Evolutionary conservation across 352 stramenopile species (phyloP).

Genomic region (Elongisporangium prolatum): DNA sequence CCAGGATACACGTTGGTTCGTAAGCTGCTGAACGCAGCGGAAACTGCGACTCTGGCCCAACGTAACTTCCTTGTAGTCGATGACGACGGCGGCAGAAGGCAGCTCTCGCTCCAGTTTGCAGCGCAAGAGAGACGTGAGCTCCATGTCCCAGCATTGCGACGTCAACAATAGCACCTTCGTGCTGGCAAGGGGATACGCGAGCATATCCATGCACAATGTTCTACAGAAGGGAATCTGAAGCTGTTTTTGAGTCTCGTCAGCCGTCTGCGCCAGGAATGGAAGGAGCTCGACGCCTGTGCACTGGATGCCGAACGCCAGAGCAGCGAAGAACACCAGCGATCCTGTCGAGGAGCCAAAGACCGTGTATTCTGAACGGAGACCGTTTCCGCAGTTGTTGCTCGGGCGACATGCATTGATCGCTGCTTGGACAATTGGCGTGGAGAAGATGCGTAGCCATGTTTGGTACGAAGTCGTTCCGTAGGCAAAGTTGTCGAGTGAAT

Average conservation of each 20-base stretch:
- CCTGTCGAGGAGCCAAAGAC: conserved; percentile 57
- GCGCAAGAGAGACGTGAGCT: conserved; percentile 25
- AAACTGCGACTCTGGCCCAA: conserved; percentile 24
- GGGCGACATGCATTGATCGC: conserved; percentile 1
- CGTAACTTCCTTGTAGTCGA: conserved; percentile 44
- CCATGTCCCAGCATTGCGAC: conserved; percentile 55
- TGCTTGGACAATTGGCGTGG: conserved; percentile 6
- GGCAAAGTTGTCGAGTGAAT: conserved; percentile 45
- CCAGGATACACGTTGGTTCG: conserved; percentile 35
- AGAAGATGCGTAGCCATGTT: conserved; percentile 37
- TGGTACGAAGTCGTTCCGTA: conserved; percentile 50
- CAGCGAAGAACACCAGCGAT: conserved; percentile 46
- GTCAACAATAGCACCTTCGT: conserved; percentile 40
- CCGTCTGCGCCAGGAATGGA: conserved; percentile 28
- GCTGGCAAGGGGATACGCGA: conserved; percentile 18
- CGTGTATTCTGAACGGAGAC: conserved; percentile 7
- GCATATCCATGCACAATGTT: conserved; percentile 43
- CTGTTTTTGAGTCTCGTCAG: conserved; percentile 11
- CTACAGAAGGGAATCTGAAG: conserved; percentile 11
- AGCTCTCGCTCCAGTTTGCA: conserved; percentile 40
- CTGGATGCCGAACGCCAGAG: conserved; percentile 20
- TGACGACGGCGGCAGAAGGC: conserved; percentile 19
- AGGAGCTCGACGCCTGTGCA: conserved; percentile 49
- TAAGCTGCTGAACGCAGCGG: conserved; percentile 14
- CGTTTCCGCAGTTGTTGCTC: not conserved